Conservation (phyloP, 2,329 filamentous ascomycete genomes). For the Alternaria novae-zelandiae region DNA sequence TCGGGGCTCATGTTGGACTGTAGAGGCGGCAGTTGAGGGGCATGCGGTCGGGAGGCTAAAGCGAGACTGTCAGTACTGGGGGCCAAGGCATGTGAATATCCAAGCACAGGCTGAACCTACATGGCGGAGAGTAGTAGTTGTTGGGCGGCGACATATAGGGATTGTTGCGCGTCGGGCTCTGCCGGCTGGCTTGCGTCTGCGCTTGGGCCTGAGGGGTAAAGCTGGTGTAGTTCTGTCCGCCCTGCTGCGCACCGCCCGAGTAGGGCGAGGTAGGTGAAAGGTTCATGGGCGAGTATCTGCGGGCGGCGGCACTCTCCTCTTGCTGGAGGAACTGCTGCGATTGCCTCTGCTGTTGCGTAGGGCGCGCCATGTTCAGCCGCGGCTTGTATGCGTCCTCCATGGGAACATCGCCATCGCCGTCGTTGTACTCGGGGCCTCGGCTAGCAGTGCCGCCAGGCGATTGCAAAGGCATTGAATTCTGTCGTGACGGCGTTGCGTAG, state of each 20-base stretch:
- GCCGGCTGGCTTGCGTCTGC: slow-evolving; percentile 62
- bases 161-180: slow-evolving; percentile 77
- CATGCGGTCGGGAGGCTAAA: slow-evolving; percentile 57
- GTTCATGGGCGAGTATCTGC: slow-evolving; percentile 97
- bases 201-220: slow-evolving; percentile 50
- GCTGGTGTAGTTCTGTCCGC: slow-evolving; percentile 49
- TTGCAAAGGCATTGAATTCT: slow-evolving; percentile 46
- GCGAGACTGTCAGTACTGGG: slow-evolving; percentile 29
- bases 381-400: slow-evolving; percentile 16
- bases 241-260: slow-evolving; percentile 65
- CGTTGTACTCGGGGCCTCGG: slow-evolving; percentile 47
- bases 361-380: slow-evolving; percentile 46
- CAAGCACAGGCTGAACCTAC: slow-evolving; percentile 48
- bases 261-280: slow-evolving; percentile 83
- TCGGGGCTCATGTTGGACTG: slow-evolving; percentile 72
- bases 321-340: slow-evolving; percentile 73
- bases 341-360: slow-evolving; percentile 77
- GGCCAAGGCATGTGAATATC: slow-evolving; percentile 11
- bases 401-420: slow-evolving; percentile 45
- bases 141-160: slow-evolving; percentile 64
- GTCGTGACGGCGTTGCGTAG: slow-evolving; percentile 45
- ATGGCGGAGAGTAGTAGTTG: slow-evolving; percentile 65
- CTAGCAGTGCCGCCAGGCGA: slow-evolving; percentile 40
- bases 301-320: slow-evolving; percentile 83
- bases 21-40: slow-evolving; percentile 77